phyloP scores from a whole-genome alignment of 805 yeast genomes.

The Wickerhamomyces mucosus region DNA sequence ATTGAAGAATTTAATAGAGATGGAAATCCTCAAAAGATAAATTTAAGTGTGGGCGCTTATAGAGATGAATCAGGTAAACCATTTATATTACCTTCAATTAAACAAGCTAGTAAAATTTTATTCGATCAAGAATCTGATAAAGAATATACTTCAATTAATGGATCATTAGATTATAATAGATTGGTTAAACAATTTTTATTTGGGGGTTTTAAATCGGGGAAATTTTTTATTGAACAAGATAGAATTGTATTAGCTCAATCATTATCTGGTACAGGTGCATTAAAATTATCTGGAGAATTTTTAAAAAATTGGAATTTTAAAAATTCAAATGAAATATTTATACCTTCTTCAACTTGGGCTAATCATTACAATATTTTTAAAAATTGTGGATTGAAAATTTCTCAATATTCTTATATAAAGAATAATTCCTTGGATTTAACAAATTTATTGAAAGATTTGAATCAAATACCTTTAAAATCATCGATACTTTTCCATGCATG shows the following conservation, averaged over 20 bases:
- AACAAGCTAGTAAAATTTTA: slow-evolving; percentile 42
- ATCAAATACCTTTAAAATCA: slow-evolving; percentile 45
- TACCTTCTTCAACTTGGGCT: slow-evolving; percentile 93
- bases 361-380: slow-evolving; percentile 77
- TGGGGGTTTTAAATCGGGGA: slow-evolving; percentile 52
- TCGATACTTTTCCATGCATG: slow-evolving; percentile 83
- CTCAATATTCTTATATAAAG: slow-evolving; percentile 66
- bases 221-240: slow-evolving; percentile 39
- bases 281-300: slow-evolving; percentile 78
- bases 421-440: slow-evolving; percentile 58
- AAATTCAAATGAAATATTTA: slow-evolving; percentile 38
- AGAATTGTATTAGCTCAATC: slow-evolving; percentile 82
- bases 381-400: slow-evolving; percentile 58
- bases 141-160: slow-evolving; percentile 83
- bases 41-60: slow-evolving; percentile 59
- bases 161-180: slow-evolving; percentile 57
- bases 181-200: slow-evolving; percentile 65
- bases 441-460: slow-evolving; percentile 51
- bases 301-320: slow-evolving; percentile 43
- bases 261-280: slow-evolving; percentile 91
- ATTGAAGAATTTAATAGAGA: slow-evolving; percentile 69
- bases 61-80: slow-evolving; percentile 85
- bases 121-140: slow-evolving; percentile 37
- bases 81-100: slow-evolving; percentile 63
- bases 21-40: slow-evolving; percentile 43